Evolutionary conservation across 2,329 filamentous ascomycete genomes (phyloP), one percentile per base, ranked within the genome.

Genomic region (Blumeria hordei): DNA sequence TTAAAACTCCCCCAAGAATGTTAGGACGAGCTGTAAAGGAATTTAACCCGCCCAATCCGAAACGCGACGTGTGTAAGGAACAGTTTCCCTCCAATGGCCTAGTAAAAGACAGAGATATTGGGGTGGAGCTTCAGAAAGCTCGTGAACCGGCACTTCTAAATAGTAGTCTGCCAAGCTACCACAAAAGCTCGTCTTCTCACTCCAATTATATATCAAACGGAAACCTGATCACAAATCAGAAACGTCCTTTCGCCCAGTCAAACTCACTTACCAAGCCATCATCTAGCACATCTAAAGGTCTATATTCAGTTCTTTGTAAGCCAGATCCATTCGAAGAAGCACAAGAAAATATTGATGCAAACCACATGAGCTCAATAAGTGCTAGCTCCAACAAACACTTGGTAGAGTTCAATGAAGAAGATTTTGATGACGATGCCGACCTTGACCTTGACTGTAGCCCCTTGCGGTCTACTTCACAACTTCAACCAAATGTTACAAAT

Each of bases 341-440:
- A 36, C 63, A 65, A 32, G 64, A 65, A 41, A 59, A 65, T 5
- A 64, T 72, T 57, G 65, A 70, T 53, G 62, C 71, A 34, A 67
- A 66, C 1, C 63, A 65, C 44, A 58, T 60, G 11, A 60, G 32
- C 52, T 60, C 58, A 4, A 57, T 64, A 10, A 58, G 60, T 7
- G 60, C 64, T 32, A 62, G 59, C 9, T 32, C 36, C 8, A 16
- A 44, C n/a, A 49, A 52, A 12, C 18, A 32, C 18, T 41, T 52
- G 6, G 49, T 60, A 21, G 55, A 57, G 3, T 56, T 88, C 59
- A 77, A 80, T 57, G 84, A 88, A 58, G 81, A 90, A 61, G 88
- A 94, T 64, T 92, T 94, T 60, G 86, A 87, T 62, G 85, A 90
- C 64, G 88, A 94, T 61, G 75, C 81, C 18, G 77, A 87, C 55